phyloP scores from a whole-genome alignment of 352 stramenopile genomes.

The Elongisporangium undulatum region DNA sequence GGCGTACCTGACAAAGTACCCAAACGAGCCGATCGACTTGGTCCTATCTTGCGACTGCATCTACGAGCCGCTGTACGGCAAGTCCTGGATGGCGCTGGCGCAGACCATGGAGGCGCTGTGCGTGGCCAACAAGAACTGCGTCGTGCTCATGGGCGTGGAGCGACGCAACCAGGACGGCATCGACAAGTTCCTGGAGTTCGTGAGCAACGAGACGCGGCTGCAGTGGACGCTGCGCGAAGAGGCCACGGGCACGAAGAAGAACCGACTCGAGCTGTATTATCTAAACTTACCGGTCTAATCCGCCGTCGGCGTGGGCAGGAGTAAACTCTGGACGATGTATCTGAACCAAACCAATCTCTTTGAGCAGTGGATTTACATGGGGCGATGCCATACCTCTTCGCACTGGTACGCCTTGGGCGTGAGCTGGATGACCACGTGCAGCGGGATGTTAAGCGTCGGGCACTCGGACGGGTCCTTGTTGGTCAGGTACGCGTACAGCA shows the following conservation, averaged over 20 bases:
- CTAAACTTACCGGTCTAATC: slow-evolving; percentile 18
- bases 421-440: slow-evolving; percentile 96
- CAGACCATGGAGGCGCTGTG: slow-evolving; percentile 86
- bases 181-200: slow-evolving; percentile 72
- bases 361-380: slow-evolving; percentile 44
- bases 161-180: slow-evolving; percentile 77
- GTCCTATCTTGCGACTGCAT: slow-evolving; percentile 95
- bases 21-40: slow-evolving; percentile 76
- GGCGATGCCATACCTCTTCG: slow-evolving; percentile 91
- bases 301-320: neutral
- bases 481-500: slow-evolving; percentile 96
- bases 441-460: slow-evolving; percentile 89
- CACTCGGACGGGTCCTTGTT: slow-evolving; percentile 90
- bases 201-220: slow-evolving; percentile 41
- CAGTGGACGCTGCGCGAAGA: slow-evolving; percentile 38
- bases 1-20: slow-evolving; percentile 49
- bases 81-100: slow-evolving; percentile 84
- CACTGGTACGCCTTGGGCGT: slow-evolving; percentile 93
- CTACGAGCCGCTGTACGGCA: slow-evolving; percentile 93
- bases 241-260: slow-evolving; percentile 42
- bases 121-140: slow-evolving; percentile 33
- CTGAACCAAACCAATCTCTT: slow-evolving; percentile 1
- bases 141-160: slow-evolving; percentile 80
- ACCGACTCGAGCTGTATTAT: slow-evolving; percentile 70
- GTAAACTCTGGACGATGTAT: slow-evolving; percentile 6